Base-by-base conservation (phyloP, 345 rosid species). In the Salix exigua region DNA sequence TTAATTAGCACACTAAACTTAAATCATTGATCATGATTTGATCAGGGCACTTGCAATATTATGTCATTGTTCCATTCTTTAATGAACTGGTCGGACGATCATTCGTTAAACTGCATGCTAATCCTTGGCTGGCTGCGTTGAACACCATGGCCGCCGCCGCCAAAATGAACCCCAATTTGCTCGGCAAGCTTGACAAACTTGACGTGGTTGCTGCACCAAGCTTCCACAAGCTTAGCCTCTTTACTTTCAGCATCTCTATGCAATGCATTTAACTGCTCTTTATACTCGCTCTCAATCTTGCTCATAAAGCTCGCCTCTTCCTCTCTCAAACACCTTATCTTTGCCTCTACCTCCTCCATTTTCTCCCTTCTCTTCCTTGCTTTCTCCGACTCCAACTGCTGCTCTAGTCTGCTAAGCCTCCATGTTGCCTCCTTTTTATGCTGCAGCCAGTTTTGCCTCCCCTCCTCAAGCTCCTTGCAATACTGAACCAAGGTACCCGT, bases 381-480 rank as follows among this genome's bases (percentile, higher is more conserved):
- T 83, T 91, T 96, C 89, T 96, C 98, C 0, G 98, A 94, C 74
- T 96, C 99, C 71, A 96, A 79, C 83, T 96, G 99, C 83, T 93
- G 76, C 82, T 96, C 99, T 21, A 96, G 85, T 77, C 99, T 87
- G 66, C 92, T 88, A 80, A 96, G 84, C 81, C 98, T 92, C 99
- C 98, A 96, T 8, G 95, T 84, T 6, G 99, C 96, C 80, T 96
- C 98, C 72, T 94, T 96, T 90, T 91, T 94, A 83, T 91, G 97
- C 9, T 79, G 92, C 91, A 4, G 88, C 85, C 92, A 92, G 63
- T 88, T 91, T 10, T 88, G 84, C 26, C 89, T 97, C 75, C 98
- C 99, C 78, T 96, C 99, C 44, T 94, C 99, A 75, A 94, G 61
- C 68, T 96, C 97, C 83, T 91, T 86, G 87, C 98, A 91, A 85